Evolutionary conservation across 441 rosid genomes (phyloP).

Genomic region (Populus hybrid): DNA sequence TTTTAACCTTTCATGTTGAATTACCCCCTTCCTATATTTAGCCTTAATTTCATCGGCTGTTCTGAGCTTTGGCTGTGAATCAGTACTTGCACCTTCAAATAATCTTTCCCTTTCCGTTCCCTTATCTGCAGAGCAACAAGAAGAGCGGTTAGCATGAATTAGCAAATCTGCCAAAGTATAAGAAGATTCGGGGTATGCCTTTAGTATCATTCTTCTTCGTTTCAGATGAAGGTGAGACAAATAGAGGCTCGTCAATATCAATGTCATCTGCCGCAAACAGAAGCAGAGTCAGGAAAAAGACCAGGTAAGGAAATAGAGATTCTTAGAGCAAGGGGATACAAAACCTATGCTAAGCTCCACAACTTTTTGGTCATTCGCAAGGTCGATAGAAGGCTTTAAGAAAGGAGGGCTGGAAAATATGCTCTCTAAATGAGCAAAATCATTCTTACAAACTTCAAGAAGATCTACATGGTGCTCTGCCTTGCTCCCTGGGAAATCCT

Average conservation of each 20-base stretch:
- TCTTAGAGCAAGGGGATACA: conserved; percentile 19
- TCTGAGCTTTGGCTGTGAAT: no score
- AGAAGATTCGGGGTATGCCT: conserved; percentile 25
- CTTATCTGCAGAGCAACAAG: conserved; percentile 42
- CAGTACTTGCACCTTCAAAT: conserved; percentile 47
- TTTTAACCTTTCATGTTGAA: no score
- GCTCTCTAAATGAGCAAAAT: no score
- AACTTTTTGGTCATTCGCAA: conserved; percentile 29
- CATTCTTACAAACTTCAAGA: no score
- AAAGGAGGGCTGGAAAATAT: conserved; percentile 1
- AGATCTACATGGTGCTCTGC: no score
- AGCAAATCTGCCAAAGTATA: background rate
- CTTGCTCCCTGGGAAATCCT: no score
- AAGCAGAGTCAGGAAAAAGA: conserved; percentile 20
- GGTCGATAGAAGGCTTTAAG: conserved; percentile 46
- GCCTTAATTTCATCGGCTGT: no score
- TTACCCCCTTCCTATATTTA: no score
- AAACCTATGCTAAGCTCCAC: conserved; percentile 75
- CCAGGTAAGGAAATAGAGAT: conserved; percentile 7
- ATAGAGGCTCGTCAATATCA: conserved; percentile 54
- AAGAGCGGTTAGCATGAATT: conserved; percentile 11
- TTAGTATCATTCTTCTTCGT: conserved; percentile 36
- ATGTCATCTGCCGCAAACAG: conserved; percentile 65
- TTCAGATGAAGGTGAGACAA: conserved; percentile 35
- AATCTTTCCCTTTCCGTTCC: conserved; percentile 55